Conservation (phyloP, 2,329 filamentous ascomycete species). For the Pseudocercospora musae region DNA sequence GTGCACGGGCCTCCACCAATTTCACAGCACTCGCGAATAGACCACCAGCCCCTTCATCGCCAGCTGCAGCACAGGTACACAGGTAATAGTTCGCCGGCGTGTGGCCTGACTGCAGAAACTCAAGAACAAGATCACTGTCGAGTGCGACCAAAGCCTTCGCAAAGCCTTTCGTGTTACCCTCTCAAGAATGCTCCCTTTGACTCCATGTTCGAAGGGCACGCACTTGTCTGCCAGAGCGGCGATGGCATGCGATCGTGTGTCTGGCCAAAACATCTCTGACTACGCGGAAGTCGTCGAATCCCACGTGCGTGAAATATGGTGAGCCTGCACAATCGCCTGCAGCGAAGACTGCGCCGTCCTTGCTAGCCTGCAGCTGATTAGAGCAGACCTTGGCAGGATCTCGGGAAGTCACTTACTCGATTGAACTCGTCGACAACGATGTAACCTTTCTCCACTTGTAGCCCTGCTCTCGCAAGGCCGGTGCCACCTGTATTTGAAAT, state of each 20-base stretch:
- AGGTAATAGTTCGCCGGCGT: constrained; percentile 7
- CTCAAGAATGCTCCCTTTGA: neutral
- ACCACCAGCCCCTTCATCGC: constrained; percentile 7
- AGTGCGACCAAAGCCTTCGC: constrained; percentile 5
- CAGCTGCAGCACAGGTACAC: constrained; percentile 8
- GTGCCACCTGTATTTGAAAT: constrained; percentile 4
- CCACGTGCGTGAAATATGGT: constrained; percentile 14
- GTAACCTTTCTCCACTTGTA: neutral
- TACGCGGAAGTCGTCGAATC: constrained; percentile 9
- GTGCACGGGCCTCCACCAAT: no score
- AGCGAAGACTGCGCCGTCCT: constrained; percentile 3
- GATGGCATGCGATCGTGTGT: neutral
- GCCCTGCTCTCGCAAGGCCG: constrained; percentile 4
- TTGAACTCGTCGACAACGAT: neutral
- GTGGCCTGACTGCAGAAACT: constrained; percentile 4
- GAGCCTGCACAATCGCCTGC: constrained; percentile 10
- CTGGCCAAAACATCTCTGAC: neutral
- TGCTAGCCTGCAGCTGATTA: neutral
- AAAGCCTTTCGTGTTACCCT: constrained; percentile 4
- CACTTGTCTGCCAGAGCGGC: constrained; percentile 1
- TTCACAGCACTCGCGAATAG: no score
- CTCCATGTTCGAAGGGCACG: constrained; percentile 11
- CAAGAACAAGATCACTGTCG: constrained; percentile 8
- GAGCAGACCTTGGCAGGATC: neutral
- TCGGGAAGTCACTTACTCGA: neutral